Percentiles rank a stretch among this genome's conserved stretches.
These are phyloP conservation scores for Thalassiosira hispida DNA, from an alignment of 352 stramenopile species.

Conservation along the genomic window DNA sequence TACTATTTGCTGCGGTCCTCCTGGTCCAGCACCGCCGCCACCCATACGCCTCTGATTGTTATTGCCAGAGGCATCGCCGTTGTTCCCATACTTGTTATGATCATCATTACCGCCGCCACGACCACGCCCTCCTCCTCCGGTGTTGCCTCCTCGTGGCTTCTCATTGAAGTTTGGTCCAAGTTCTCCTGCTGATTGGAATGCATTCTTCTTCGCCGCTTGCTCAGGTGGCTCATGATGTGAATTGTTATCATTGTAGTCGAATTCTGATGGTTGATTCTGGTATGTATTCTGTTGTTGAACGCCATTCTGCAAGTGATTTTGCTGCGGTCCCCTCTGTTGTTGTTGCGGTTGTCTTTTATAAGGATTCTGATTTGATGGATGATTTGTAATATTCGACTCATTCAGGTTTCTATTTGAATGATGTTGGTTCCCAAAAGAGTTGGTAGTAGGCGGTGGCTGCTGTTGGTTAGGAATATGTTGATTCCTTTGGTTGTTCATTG, in stretches of 20 bases:
- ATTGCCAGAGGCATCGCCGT: not conserved
- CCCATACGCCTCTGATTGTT: slow-evolving; percentile 8
- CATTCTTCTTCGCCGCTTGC: slow-evolving; percentile 33
- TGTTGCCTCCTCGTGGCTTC: slow-evolving; percentile 16
- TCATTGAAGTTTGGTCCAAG: slow-evolving; percentile 31
- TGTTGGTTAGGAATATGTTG: not conserved
- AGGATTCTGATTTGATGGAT: slow-evolving; percentile 9
- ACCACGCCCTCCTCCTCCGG: slow-evolving; percentile 2
- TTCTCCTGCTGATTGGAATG: slow-evolving; percentile 47
- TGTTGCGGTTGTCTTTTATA: slow-evolving; percentile 1
- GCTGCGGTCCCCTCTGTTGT: not conserved
- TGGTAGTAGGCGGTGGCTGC: not conserved
- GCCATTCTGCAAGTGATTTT: slow-evolving; percentile 51
- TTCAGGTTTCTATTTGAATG: not conserved
- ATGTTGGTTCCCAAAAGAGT: not conserved
- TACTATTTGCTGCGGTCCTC: slow-evolving; percentile 35
- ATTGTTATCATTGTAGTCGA: slow-evolving; percentile 52
- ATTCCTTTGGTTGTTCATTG: slow-evolving; percentile 6
- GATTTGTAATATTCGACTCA: slow-evolving; percentile 5
- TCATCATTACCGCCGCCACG: slow-evolving; percentile 15
- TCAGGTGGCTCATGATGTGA: slow-evolving; percentile 25
- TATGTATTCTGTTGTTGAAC: slow-evolving; percentile 57
- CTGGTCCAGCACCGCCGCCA: slow-evolving; percentile 15
- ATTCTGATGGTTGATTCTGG: slow-evolving; percentile 46
- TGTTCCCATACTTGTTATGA: slow-evolving; percentile 31